Base-by-base conservation (phyloP, 73 alveolate species). In the Tetrahymena borealis region DNA sequence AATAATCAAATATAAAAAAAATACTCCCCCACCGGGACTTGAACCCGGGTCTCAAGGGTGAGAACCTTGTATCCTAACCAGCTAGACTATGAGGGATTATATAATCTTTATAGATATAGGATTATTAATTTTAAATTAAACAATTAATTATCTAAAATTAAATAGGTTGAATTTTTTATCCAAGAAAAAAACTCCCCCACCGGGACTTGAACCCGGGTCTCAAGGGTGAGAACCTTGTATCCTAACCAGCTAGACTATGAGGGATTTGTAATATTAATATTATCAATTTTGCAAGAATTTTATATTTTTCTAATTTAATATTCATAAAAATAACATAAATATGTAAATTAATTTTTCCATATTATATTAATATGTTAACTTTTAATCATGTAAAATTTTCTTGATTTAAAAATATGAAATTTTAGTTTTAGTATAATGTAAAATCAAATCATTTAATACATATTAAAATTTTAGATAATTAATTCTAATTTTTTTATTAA, bases 11-110 rank as follows among this genome's bases (percentile, higher is more conserved):
- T 39, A 39, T 39, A 7, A 7, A 39, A 60, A 60, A 60, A 60
- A 18, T 24, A 60, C 85, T 60, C 85, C 85, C 85, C 85, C 85
- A 60, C 85, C 85, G 85, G 85, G 85, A 60, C 85, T 60, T 60
- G 85, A 60, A 60, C 85, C 85, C 85, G 85, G 85, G 85, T 60
- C 85, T 60, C 85, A 60, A 60, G 85, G 85, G 85, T 60, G 85
- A 60, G 85, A 60, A 60, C 85, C 85, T 60, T 60, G 85, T 60
- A 60, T 60, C 85, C 85, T 60, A 60, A 60, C 85, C 85, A 60
- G 85, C 85, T 60, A 60, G 85, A 60, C 85, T 60, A 43, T 43
- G 79, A 43, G 79, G 79, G 79, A 43, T 43, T 43, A 43, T 35
- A 43, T 13, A n/a, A 11, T 3, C 18, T n/a, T 43, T 10, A n/a